Conservation (phyloP, 106 monocot species). For the Alisma plantagoaquatica region DNA sequence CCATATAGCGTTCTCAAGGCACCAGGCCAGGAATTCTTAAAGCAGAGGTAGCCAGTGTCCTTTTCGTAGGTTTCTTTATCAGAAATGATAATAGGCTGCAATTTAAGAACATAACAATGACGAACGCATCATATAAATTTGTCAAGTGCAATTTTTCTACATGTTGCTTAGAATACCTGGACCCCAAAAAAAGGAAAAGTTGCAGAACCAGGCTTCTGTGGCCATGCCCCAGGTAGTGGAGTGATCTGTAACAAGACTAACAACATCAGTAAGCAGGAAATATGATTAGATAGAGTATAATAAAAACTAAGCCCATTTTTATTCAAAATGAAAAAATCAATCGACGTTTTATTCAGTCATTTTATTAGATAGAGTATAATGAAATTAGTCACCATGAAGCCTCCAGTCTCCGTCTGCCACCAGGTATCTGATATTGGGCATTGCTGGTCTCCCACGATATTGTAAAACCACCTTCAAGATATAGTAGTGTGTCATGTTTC, state of each 20-base stretch:
- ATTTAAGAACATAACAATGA: not conserved
- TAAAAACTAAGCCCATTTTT: not conserved
- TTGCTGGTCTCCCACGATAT: constrained; percentile 69
- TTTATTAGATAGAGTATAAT: not conserved
- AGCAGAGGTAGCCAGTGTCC: constrained; percentile 83
- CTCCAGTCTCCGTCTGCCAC: constrained; percentile 99
- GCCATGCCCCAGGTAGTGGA: constrained; percentile 89
- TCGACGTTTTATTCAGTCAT: not conserved
- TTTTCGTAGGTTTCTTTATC: constrained; percentile 83
- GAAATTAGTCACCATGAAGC: constrained; percentile 63
- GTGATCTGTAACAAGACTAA: constrained; percentile 38
- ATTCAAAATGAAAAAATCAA: not conserved
- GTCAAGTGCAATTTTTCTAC: not conserved
- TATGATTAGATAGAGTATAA: not conserved
- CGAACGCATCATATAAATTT: not conserved
- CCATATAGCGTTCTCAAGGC: constrained; percentile 80
- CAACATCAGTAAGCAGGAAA: not conserved
- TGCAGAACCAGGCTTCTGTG: constrained; percentile 92
- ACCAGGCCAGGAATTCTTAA: constrained; percentile 94
- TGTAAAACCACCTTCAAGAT: constrained; percentile 64
- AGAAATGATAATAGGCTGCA: constrained; percentile 80
- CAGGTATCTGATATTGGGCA: constrained; percentile 94
- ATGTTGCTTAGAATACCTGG: constrained; percentile 26
- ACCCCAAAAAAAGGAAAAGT: constrained; percentile 95
- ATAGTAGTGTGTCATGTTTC: not conserved